These are phyloP conservation scores for Singerocomus inundabilis DNA, from an alignment of 1,284 basidiomycete species.

Conservation along the genomic window DNA sequence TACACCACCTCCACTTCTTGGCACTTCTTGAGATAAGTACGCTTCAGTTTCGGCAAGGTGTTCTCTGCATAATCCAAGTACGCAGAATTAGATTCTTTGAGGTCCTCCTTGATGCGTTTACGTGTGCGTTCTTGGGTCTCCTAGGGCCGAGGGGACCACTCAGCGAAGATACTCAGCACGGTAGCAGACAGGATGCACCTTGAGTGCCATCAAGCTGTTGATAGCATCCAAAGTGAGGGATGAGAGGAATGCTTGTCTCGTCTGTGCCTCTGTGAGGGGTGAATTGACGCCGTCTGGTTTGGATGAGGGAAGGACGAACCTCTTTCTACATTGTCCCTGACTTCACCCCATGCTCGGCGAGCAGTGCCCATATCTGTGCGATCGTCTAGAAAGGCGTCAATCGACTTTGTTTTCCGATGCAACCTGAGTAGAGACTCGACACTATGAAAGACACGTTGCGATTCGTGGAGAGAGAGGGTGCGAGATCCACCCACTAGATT, in stretches of 20 bases:
- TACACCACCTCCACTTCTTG: slow-evolving; percentile 73
- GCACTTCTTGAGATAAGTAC: slow-evolving; percentile 75
- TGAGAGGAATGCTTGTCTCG: slow-evolving; percentile 71
- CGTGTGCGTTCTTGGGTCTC: slow-evolving; percentile 86
- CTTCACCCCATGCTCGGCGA: slow-evolving; percentile 76
- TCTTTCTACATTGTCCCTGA: slow-evolving; percentile 80
- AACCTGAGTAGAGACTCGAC: slow-evolving; percentile 70
- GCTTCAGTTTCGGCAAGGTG: slow-evolving; percentile 74
- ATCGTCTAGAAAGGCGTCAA: slow-evolving; percentile 67
- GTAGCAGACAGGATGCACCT: slow-evolving; percentile 43
- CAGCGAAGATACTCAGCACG: background rate
- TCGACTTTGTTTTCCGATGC: slow-evolving; percentile 65
- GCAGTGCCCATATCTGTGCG: slow-evolving; percentile 59
- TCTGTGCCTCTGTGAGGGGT: slow-evolving; percentile 65
- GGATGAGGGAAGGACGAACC: slow-evolving; percentile 42
- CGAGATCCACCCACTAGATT: slow-evolving; percentile 58
- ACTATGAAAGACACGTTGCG: slow-evolving; percentile 38
- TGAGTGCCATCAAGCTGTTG: slow-evolving; percentile 61
- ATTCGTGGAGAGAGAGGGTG: background rate
- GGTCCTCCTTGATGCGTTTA: slow-evolving; percentile 85
- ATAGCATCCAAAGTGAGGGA: slow-evolving; percentile 74
- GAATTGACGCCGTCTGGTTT: background rate
- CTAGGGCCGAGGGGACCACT: slow-evolving; percentile 35
- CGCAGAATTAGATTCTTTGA: slow-evolving; percentile 69
- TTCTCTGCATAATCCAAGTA: slow-evolving; percentile 80